These are phyloP conservation scores for Fusarium nisikadoi DNA, from an alignment of 2,329 filamentous ascomycete species.

Conservation along the genomic window DNA sequence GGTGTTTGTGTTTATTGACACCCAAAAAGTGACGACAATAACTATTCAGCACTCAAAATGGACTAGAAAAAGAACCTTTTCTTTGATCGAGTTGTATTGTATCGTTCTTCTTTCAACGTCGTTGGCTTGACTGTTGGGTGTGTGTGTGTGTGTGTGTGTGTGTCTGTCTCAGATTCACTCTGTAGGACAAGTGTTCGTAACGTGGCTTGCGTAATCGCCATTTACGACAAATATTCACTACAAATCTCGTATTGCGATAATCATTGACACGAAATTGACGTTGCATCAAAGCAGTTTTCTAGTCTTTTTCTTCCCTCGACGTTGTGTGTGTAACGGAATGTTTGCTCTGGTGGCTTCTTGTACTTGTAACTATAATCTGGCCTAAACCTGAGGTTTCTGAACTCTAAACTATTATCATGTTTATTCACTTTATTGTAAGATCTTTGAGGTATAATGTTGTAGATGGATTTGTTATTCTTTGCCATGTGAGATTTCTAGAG, in stretches of 20 bases:
- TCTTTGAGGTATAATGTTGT: fast-evolving
- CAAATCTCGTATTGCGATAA: not conserved
- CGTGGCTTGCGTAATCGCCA: constrained; percentile 25
- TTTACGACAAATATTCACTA: not conserved
- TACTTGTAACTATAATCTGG: not conserved
- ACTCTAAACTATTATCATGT: not conserved
- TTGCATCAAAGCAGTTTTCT: not conserved
- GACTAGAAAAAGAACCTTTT: not conserved
- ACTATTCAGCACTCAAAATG: not conserved
- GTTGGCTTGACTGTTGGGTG: not conserved
- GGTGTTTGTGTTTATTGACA: constrained; percentile 10
- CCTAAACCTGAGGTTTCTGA: not conserved
- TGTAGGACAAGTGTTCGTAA: constrained; percentile 25
- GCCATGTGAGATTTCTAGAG: too few species aligned
- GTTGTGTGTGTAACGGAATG: not conserved
- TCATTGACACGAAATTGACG: not conserved
- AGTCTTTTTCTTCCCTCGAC: not conserved
- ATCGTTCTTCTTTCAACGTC: too few species aligned
- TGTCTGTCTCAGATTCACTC: not conserved
- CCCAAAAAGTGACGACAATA: constrained; percentile 5
- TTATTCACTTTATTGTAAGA: not conserved
- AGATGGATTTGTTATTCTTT: too few species aligned
- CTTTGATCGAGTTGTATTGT: not conserved
- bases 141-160: not conserved
- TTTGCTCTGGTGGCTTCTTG: not conserved